Base-by-base conservation (phyloP, 169 alveolate genomes). In the Plasmodium coatneyi region DNA sequence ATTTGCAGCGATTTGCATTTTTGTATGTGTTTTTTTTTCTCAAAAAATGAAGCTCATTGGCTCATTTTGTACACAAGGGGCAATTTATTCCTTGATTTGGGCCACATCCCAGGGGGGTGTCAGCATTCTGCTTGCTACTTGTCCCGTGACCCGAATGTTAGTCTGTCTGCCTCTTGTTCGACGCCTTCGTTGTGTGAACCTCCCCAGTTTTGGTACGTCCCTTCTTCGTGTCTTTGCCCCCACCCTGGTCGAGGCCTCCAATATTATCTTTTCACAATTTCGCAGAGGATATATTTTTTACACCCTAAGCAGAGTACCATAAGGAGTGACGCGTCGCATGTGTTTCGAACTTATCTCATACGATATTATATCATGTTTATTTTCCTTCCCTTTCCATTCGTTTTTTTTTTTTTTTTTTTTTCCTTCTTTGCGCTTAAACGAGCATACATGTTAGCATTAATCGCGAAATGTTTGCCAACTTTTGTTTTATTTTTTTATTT, bases 181-280 rank as follows among this genome's bases (percentile, higher is more conserved):
- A 28, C 25, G 49, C 9, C 28, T 72, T 72, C 0, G 22, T 78
- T 79, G 34, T 79, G 36, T 79, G 19, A 56, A 41, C 25, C 41
- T 82, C 6, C 7, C 54, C 28, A 6, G 36, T 54, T 54, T 32
- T 41, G 34, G n/a, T 7, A 34, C 49, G 34, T 66, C 30, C 36
- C 54, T 74, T 30, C 52, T 83, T 83, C 25, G 32, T 82, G 32
- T 41, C 22, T 82, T 39, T 56, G 32, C 54, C 70, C 72, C 84
- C 36, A 19, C 54, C 32, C 54, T 22, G 41, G 25, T 25, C 76
- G 41, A 66, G 84, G 56, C 54, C 84, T 79, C 70, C 46, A 79
- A 43, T 79, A n/a, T 79, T 79, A 41, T 22, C 79, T 14, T 82
- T 49, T 30, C 71, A 82, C 80, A 82, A 82, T 52, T 56, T 82